Evolutionary conservation across 257 asterid species (phyloP).

Genomic region (Jacaranda copaia): DNA sequence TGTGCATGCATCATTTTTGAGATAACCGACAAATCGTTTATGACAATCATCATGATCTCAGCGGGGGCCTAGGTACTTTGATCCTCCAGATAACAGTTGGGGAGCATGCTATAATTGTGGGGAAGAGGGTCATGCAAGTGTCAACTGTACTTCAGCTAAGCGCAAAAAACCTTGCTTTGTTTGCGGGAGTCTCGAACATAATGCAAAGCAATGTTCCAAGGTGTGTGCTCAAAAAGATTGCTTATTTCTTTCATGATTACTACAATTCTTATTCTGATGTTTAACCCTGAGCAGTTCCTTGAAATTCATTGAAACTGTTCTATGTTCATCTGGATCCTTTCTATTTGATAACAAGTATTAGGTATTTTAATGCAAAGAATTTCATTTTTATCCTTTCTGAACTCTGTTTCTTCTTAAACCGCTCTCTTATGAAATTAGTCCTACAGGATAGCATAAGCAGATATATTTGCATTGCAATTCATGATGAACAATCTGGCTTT

Average conservation of each 20-base stretch:
- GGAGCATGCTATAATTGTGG: conserved; percentile 97
- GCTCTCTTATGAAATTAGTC: neutral
- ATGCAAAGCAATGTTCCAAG: conserved; percentile 80
- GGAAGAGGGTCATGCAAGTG: conserved; percentile 85
- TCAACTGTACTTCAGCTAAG: conserved; percentile 82
- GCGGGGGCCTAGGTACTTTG: conserved; percentile 99
- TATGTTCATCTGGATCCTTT: neutral
- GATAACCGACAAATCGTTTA: conserved; percentile 40
- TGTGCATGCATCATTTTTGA: conserved; percentile 40
- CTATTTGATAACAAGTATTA: neutral
- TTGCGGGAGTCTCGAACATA: conserved; percentile 91
- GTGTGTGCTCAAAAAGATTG: conserved; percentile 45
- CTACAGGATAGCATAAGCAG: neutral
- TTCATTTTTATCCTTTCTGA: neutral
- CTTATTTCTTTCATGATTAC: neutral
- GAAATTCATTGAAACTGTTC: conserved; percentile 6
- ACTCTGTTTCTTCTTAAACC: neutral
- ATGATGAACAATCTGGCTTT: conserved; percentile 7
- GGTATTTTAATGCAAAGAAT: neutral
- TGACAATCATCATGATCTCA: conserved; percentile 54
- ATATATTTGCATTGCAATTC: conserved; percentile 10
- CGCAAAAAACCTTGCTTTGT: conserved; percentile 95
- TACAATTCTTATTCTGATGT: neutral
- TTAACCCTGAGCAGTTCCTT: neutral
- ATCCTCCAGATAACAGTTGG: conserved; percentile 93